phyloP scores from a whole-genome alignment of 208 protist genomes.

The Lotmaria passim region DNA sequence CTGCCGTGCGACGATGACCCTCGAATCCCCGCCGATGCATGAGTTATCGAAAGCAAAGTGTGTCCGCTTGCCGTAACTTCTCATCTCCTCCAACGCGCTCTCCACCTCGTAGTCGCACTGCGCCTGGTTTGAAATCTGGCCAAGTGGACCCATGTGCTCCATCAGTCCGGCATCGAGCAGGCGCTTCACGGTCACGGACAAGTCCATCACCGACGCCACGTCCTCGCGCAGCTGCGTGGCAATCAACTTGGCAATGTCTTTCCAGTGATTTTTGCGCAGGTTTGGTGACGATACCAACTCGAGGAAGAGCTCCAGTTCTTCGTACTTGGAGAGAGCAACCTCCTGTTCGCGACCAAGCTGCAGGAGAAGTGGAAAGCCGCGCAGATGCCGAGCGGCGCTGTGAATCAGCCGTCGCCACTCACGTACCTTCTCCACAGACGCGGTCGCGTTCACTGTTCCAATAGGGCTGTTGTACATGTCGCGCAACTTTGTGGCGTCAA shows the following conservation, averaged over 20 bases:
- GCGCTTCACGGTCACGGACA: slow-evolving; percentile 58
- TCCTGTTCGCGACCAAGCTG: slow-evolving; percentile 85
- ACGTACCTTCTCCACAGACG: slow-evolving; percentile 80
- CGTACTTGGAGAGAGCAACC: slow-evolving; percentile 75
- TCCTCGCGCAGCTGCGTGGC: slow-evolving; percentile 57
- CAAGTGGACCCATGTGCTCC: slow-evolving; percentile 57
- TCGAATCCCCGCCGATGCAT: slow-evolving; percentile 19
- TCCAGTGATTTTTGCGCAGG: slow-evolving; percentile 89
- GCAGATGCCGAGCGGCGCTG: slow-evolving; percentile 66
- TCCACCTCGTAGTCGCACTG: slow-evolving; percentile 80
- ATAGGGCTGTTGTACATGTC: slow-evolving; percentile 81
- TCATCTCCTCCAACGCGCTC: slow-evolving; percentile 83
- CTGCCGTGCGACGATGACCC: slow-evolving; percentile 24
- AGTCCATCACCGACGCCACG: slow-evolving; percentile 46
- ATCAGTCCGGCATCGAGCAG: slow-evolving; percentile 75
- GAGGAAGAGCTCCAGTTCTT: slow-evolving; percentile 73
- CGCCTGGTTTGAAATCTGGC: slow-evolving; percentile 68
- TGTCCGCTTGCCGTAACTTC: slow-evolving; percentile 80
- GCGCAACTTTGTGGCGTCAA: slow-evolving; percentile 60
- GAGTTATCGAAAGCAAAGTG: slow-evolving; percentile 50
- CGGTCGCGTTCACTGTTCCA: slow-evolving; percentile 49
- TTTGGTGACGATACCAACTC: slow-evolving; percentile 74
- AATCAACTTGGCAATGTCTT: slow-evolving; percentile 80
- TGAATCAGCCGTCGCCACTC: slow-evolving; percentile 81
- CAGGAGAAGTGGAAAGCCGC: slow-evolving; percentile 68